Base-by-base conservation (phyloP, 2,329 filamentous ascomycete species). In the Rhynchosporium agropyri region DNA sequence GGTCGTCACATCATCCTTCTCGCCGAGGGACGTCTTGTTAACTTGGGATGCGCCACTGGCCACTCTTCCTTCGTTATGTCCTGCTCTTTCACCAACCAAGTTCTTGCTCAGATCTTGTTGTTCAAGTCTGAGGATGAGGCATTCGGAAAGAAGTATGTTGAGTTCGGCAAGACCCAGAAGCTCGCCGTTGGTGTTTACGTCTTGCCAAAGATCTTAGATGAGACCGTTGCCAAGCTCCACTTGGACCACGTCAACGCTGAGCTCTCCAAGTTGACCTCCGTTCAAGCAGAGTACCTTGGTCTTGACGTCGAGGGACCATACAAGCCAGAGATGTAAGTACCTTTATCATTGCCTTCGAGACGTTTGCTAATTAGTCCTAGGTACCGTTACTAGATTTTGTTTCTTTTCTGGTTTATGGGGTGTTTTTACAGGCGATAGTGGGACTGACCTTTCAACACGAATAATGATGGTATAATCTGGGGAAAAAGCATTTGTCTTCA, bases 41-140 rank as follows among this genome's bases (percentile, higher is more conserved):
- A 99, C 89, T 86, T 99, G 74, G 95, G 95, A 80, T 99, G 95
- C 81, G 95, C 95, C 77, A 99, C 95, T 69, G 95, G 95, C 73
- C 95, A 99, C 90, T 97, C 93, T 72, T 98, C 94, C 59, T 99
- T 99, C 81, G 95, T 99, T 85, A 98, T 99, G 95, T 97, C 93
- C 74, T 99, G 95, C 90, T 98, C 94, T 69, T 99, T 99, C 90
- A 96, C 93, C 87, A 99, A 99, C 90, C 95, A 99, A 87, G 95
- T 98, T 75, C 91, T 99, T 79, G 95, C 95, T 72, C 95, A 99
- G 85, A 98, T 99, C 83, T 89, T 96, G 84, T 84, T 99, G 76
- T 99, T 81, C 90, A 98, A 98, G 90, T 89, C 88, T 75, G 84
- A 89, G 74, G 93, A 98, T 78, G 86, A 85, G 77, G 89, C 83